Evolutionary conservation across 2,329 filamentous ascomycete genomes (phyloP).

Genomic region (Fusarium sp.): DNA sequence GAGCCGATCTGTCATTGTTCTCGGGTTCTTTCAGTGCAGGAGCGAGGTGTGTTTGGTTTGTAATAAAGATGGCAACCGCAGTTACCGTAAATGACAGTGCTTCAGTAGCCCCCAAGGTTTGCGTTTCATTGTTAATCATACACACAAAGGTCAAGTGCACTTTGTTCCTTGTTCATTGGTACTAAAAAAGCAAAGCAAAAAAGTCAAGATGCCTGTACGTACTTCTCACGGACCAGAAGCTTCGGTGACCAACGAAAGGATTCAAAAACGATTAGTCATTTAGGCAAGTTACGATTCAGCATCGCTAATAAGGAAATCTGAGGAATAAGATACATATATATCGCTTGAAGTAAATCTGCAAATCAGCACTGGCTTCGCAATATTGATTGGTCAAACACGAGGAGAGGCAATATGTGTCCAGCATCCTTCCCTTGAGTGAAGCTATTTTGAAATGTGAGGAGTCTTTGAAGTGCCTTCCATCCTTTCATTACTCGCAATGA

Average conservation of each 20-base stretch:
- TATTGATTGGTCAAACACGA: not conserved
- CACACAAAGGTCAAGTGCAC: not conserved
- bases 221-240: slow-evolving; percentile 37
- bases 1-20: slow-evolving; percentile 18
- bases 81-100: not conserved
- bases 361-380: not conserved
- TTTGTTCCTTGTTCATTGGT: slow-evolving; percentile 15
- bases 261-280: slow-evolving; percentile 31
- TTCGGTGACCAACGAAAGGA: slow-evolving; percentile 27
- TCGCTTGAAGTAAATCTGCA: not conserved
- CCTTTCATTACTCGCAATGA: not conserved
- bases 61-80: slow-evolving; percentile 8
- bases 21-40: not conserved
- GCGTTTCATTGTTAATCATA: slow-evolving; percentile 13
- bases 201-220: not conserved
- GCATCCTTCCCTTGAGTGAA: not conserved
- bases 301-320: not conserved
- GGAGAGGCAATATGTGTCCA: not conserved
- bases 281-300: not conserved
- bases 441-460: slow-evolving; percentile 8
- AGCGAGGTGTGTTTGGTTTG: slow-evolving; percentile 13
- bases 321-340: not conserved
- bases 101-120: not conserved
- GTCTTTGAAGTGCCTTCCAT: not conserved
- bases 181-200: not conserved